phyloP scores from a whole-genome alignment of 2,329 filamentous ascomycete genomes.

The Ophiostoma ips region DNA sequence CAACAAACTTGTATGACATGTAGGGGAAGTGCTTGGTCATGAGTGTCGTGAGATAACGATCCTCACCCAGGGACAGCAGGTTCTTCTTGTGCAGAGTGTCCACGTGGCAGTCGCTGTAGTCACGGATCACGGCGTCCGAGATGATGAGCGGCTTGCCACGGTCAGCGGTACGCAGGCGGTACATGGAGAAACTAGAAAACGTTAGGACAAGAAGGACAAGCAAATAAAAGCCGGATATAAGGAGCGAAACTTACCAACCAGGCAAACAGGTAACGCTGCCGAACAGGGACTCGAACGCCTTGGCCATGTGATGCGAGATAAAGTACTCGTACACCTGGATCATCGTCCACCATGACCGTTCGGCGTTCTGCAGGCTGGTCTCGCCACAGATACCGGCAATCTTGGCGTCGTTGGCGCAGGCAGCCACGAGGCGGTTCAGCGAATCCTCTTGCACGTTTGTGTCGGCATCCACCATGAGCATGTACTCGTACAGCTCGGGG shows the following conservation, averaged over 20 bases:
- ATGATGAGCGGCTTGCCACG: slow-evolving; percentile 92
- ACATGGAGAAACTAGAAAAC: slow-evolving; percentile 81
- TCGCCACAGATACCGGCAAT: slow-evolving; percentile 97
- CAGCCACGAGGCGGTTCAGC: slow-evolving; percentile 80
- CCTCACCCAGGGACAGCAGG: slow-evolving; percentile 80
- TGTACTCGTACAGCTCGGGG: slow-evolving; percentile 91
- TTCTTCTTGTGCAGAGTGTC: slow-evolving; percentile 98
- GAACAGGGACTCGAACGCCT: slow-evolving; percentile 95
- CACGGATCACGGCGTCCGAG: slow-evolving; percentile 70
- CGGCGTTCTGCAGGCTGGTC: slow-evolving; percentile 90
- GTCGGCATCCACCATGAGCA: slow-evolving; percentile 96
- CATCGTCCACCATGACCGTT: slow-evolving; percentile 97
- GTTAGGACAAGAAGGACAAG: neutral
- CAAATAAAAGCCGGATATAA: neutral
- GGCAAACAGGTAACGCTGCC: slow-evolving; percentile 97
- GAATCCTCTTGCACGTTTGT: slow-evolving; percentile 88
- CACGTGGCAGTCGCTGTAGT: slow-evolving; percentile 79
- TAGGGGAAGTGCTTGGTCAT: slow-evolving; percentile 96
- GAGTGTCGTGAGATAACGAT: slow-evolving; percentile 90
- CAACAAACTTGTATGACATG: slow-evolving; percentile 93
- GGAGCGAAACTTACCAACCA: slow-evolving; percentile 63
- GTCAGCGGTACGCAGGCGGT: slow-evolving; percentile 84
- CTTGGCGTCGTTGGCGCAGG: slow-evolving; percentile 85
- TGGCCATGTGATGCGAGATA: slow-evolving; percentile 92
- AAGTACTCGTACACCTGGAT: slow-evolving; percentile 99